These are phyloP conservation scores for Sarocladiaceae sp. DNA, from an alignment of 2,329 filamentous ascomycete genomes.

Conservation along the genomic window DNA sequence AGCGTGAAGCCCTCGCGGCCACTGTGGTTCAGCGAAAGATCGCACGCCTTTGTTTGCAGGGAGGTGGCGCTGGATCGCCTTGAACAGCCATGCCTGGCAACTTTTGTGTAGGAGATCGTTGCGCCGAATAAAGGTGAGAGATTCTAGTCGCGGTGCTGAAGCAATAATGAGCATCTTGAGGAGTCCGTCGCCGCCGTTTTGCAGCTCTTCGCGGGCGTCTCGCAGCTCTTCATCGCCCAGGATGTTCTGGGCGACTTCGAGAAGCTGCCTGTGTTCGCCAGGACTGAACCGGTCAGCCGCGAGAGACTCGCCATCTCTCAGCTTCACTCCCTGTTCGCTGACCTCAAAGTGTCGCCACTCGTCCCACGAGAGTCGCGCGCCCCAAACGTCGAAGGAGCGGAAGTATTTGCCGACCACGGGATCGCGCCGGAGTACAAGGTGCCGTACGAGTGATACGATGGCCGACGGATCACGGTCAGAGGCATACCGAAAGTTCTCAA, in stretches of 20 bases:
- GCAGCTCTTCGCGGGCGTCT: background rate
- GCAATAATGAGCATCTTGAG: constrained; percentile 6
- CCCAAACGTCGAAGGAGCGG: background rate
- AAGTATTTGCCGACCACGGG: background rate
- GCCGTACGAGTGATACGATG: background rate
- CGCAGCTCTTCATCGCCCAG: background rate
- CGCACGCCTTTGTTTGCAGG: background rate
- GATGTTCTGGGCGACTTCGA: background rate
- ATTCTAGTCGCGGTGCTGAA: background rate
- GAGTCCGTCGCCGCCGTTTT: background rate
- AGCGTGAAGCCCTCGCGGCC: background rate
- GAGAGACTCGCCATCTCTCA: background rate
- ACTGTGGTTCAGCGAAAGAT: background rate
- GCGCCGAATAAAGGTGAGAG: background rate
- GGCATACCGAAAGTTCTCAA: background rate
- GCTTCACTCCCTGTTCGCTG: background rate
- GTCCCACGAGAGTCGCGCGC: background rate
- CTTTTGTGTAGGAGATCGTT: background rate
- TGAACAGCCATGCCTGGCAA: constrained; percentile 3
- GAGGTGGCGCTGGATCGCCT: background rate
- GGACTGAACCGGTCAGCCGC: background rate
- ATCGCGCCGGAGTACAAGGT: background rate
- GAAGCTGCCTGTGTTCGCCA: background rate
- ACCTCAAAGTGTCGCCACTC: constrained; percentile 4
- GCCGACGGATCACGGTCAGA: background rate